Conservation (phyloP, 352 stramenopile species). For the Phytopythium vexans region DNA sequence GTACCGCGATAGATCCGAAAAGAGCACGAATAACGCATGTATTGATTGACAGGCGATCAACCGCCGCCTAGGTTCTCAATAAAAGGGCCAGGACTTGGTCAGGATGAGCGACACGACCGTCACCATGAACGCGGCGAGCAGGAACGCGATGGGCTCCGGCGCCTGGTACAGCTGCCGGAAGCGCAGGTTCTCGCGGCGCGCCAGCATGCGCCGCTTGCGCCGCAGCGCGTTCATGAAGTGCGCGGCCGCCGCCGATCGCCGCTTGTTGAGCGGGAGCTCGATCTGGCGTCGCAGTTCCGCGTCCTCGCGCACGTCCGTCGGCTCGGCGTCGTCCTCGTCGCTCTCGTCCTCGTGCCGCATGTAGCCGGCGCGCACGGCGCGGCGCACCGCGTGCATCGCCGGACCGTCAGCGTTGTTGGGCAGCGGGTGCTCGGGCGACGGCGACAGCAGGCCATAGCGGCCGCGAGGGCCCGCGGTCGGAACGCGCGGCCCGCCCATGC, state of each 20-base stretch:
- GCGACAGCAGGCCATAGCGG: too few species aligned
- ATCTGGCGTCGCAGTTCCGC: conserved; percentile 44
- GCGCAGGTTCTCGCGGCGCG: conserved; percentile 69
- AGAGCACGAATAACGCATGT: background rate
- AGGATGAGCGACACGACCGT: conserved; percentile 68
- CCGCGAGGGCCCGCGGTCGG: too few species aligned
- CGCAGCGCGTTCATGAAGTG: conserved; percentile 47
- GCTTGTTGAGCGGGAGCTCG: conserved; percentile 42
- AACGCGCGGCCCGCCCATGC: too few species aligned
- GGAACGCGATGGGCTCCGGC: conserved; percentile 63
- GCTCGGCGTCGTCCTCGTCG: conserved; percentile 21
- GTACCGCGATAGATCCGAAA: background rate
- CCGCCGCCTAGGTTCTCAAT: conserved; percentile 20
- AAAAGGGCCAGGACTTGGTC: conserved; percentile 79
- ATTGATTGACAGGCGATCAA: background rate
- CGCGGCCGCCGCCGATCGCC: conserved; percentile 21
- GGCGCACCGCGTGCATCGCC: too few species aligned
- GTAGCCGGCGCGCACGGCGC: too few species aligned
- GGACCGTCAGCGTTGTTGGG: too few species aligned
- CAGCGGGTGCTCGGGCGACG: too few species aligned
- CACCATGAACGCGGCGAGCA: conserved; percentile 42
- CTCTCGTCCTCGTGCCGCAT: conserved; percentile 21
- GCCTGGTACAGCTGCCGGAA: conserved; percentile 73
- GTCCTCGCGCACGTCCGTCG: conserved; percentile 17
- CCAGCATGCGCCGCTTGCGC: conserved; percentile 59